Base-by-base conservation (phyloP, 768 basidiomycete genomes). In the Kwoniella sp. region DNA sequence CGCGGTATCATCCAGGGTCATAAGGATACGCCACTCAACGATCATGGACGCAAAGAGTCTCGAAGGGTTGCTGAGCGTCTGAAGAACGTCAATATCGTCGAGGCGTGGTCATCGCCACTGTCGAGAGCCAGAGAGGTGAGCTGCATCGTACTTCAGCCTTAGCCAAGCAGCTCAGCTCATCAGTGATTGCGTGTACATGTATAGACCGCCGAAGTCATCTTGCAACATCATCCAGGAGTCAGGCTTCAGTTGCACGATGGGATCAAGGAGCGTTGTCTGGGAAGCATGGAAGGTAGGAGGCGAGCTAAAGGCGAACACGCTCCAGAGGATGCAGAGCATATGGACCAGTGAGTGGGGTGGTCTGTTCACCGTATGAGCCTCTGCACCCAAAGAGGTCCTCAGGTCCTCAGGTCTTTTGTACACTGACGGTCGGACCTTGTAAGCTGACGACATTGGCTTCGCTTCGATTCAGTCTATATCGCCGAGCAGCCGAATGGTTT, bases 91-190 rank as follows among this genome's bases (percentile, higher is more conserved):
- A 80, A 79, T 8, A 89, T 93, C 67, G 83, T 82, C 36, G 79
- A 78, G 26, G 89, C 86, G 29, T 87, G 85, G 73, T 85, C 85
- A 64, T 92, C 91, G 72, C 89, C 91, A 81, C 83, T 92, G 53
- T 80, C 69, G 53, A 82, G 91, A 62, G 90, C 91, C 13, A 80
- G 79, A 51, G 84, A 85, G 81, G 91, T 91, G 73, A 79, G 63
- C 65, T 19, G 46, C 6, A 25, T 30, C n/a, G 19, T 49, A 21
- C 26, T 33, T 33, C 33, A 33, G 33, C n/a, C n/a, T n/a, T n/a
- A n/a, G n/a, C n/a, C n/a, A n/a, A n/a, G n/a, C n/a, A n/a, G n/a
- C n/a, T n/a, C 13, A 33, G 33, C 33, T 33, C 33, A 33, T 33
- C 33, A 33, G 13, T 33, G 7, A 33, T 33, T 13, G 33, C 33